These are phyloP conservation scores for Toxoplasma gondii DNA, from an alignment of 169 alveolate species.

Conservation along the genomic window DNA sequence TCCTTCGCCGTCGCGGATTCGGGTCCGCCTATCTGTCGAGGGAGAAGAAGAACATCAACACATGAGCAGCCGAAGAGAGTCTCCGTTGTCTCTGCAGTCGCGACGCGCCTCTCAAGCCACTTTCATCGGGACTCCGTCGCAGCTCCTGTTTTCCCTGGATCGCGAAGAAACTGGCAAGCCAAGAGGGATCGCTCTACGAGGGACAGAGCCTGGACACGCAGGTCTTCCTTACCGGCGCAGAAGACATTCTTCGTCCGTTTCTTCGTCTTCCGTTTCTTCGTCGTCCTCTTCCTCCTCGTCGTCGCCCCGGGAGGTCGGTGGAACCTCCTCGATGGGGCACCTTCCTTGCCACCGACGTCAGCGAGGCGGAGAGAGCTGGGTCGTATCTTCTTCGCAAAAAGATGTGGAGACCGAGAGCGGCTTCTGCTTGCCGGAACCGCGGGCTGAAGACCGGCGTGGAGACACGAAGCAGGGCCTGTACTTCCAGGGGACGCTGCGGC, in stretches of 20 bases:
- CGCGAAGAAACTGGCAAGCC: background rate
- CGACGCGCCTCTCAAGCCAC: background rate
- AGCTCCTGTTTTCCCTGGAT: background rate
- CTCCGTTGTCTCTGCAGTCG: background rate
- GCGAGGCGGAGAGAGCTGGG: conserved; percentile 1
- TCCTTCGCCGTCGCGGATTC: background rate
- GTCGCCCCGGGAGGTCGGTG: background rate
- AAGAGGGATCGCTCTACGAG: too few species aligned
- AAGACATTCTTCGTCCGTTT: background rate
- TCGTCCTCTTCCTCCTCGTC: background rate
- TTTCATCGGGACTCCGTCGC: background rate
- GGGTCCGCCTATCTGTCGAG: background rate
- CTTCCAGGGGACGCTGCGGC: background rate
- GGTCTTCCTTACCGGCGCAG: too few species aligned
- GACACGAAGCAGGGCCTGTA: background rate
- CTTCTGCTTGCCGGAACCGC: background rate
- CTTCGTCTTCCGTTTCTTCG: background rate
- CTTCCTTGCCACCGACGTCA: background rate
- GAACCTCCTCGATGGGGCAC: background rate
- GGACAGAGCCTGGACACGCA: too few species aligned
- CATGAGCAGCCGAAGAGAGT: background rate
- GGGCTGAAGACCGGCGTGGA: background rate
- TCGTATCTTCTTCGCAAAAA: background rate
- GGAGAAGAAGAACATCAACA: background rate
- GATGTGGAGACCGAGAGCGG: background rate